Base-by-base conservation (phyloP, 164 flowering plant genomes). In the Stephania yunnanensis region DNA sequence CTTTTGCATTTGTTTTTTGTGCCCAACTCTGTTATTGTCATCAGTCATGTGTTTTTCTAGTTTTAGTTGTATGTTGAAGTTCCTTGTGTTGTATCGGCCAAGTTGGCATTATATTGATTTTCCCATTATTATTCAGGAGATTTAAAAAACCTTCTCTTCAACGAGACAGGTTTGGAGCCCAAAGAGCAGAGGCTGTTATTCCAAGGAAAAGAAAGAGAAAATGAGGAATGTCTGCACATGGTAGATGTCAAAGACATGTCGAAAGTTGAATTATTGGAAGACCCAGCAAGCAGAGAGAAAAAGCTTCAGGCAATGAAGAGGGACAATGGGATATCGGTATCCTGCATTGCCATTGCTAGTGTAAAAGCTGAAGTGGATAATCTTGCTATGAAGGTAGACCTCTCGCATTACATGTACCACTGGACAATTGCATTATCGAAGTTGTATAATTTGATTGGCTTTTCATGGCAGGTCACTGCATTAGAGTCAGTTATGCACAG, bases 351-450 rank as follows among this genome's bases (percentile, higher is more conserved):
- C 19, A 80, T 92, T 42, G 83, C 84, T 25, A 74, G 68, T 73
- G 88, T 89, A 15, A 82, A 77, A 77, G 68, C 77, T 1, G 94
- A 90, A 77, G 90, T 90, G 64, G 89, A 90, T 78, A 86, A 80
- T 82, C 90, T 92, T 46, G 77, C 89, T 0, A 87, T 85, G 42
- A 87, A 87, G 92, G 97, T 90, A 48, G 55, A 79, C 53, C 36
- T 48, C 42, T 5, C 72, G 0, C 25, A 11, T 1, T 17, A 17
- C 25, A 36, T 20, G 48, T 25, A 22, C 13, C 15, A 29, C 30
- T 66, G 73, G 63, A 36, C 29, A 15, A 50, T 1, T 50, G 55
- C 55, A 9, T 50, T 50, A 25, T 25, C 25, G 25, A 25, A 25
- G 55, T 9, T 29, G 42, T 19, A 36, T 63, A 8, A 52, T 29